phyloP scores from a whole-genome alignment of 1,139 yeast genomes.

The Lodderomyces margitis region DNA sequence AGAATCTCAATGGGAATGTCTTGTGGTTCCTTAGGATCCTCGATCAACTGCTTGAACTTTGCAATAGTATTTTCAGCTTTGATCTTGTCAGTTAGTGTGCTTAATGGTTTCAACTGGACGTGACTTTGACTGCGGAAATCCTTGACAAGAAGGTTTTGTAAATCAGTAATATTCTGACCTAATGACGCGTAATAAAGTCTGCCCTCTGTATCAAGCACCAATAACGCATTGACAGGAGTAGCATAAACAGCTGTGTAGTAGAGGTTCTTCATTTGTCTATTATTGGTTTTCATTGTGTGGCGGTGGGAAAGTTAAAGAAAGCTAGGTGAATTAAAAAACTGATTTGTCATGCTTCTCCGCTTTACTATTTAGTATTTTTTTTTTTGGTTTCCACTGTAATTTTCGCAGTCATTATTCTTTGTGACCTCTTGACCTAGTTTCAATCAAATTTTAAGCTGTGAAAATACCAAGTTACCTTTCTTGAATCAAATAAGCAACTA shows the following conservation, averaged over 20 bases:
- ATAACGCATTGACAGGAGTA: slow-evolving; percentile 13
- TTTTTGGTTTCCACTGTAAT: too few species aligned
- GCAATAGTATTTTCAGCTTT: slow-evolving; percentile 15
- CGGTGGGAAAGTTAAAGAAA: neutral
- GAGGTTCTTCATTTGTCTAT: slow-evolving; percentile 6
- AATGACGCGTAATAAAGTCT: slow-evolving; percentile 22
- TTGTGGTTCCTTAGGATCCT: slow-evolving; percentile 14
- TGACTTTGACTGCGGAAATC: slow-evolving; percentile 17
- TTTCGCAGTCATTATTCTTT: too few species aligned
- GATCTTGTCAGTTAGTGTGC: slow-evolving; percentile 9
- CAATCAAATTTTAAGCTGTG: too few species aligned
- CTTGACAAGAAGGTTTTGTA: slow-evolving; percentile 14
- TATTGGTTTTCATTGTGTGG: neutral
- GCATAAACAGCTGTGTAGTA: slow-evolving; percentile 13
- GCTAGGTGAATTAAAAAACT: neutral
- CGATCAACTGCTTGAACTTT: slow-evolving; percentile 14
- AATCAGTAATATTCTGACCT: slow-evolving; percentile 14
- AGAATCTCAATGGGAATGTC: slow-evolving; percentile 15
- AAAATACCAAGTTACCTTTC: too few species aligned
- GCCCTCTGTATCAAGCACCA: slow-evolving; percentile 21
- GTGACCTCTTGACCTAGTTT: too few species aligned
- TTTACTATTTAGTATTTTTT: too few species aligned
- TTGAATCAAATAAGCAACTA: too few species aligned
- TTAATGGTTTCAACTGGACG: slow-evolving; percentile 14
- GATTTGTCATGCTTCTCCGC: too few species aligned